Conservation (phyloP, 345 rosid genomes). For the Crucihimalaya himalaica region DNA sequence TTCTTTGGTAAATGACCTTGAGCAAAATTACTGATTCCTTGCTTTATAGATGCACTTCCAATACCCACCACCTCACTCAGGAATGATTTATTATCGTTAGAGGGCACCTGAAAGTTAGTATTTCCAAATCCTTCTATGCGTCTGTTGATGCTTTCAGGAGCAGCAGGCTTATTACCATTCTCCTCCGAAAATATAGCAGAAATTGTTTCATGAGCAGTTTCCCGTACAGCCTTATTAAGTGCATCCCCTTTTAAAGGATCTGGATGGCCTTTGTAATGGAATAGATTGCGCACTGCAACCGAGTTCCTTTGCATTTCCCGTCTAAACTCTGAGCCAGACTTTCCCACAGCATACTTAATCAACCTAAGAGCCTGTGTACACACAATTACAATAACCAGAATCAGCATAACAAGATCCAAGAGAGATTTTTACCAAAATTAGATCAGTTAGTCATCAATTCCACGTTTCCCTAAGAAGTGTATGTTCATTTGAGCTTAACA, state of each 20-base stretch:
- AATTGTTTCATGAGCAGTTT: constrained; percentile 81
- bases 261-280: constrained; percentile 83
- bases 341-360: constrained; percentile 82
- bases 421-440: neutral
- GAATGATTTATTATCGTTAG: constrained; percentile 87
- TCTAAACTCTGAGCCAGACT: constrained; percentile 89
- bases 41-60: constrained; percentile 94
- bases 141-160: constrained; percentile 61
- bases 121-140: constrained; percentile 97
- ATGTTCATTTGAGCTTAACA: constrained; percentile 2
- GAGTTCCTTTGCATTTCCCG: constrained; percentile 97
- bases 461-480: neutral
- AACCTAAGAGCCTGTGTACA: constrained; percentile 71
- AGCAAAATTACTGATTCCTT: constrained; percentile 76
- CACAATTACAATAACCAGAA: constrained; percentile 12
- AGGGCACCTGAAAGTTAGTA: constrained; percentile 69
- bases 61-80: constrained; percentile 92
- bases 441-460: neutral
- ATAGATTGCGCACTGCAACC: constrained; percentile 71
- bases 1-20: constrained; percentile 64
- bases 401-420: constrained; percentile 25
- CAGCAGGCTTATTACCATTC: constrained; percentile 63
- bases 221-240: constrained; percentile 89
- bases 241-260: constrained; percentile 96
- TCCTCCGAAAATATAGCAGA: constrained; percentile 84